Evolutionary conservation across 1,139 yeast species (phyloP).

Genomic region (Lodderomyces oxycetoniae): DNA sequence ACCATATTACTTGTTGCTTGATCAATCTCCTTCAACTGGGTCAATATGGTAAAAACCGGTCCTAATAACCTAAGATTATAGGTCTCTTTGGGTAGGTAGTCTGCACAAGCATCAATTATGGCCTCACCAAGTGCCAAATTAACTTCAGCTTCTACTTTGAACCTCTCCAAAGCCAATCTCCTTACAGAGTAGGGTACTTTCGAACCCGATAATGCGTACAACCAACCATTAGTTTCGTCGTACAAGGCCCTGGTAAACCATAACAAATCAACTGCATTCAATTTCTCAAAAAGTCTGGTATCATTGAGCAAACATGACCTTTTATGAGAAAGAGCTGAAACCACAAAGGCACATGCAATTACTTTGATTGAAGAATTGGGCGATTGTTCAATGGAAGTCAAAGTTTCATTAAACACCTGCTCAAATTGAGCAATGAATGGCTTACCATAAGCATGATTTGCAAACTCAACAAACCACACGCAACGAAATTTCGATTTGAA

Average conservation of each 20-base stretch:
- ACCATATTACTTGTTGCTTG: slow-evolving; percentile 27
- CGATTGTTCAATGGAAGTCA: slow-evolving; percentile 40
- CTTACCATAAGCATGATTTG: slow-evolving; percentile 19
- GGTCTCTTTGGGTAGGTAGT: slow-evolving; percentile 5
- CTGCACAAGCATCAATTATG: slow-evolving; percentile 12
- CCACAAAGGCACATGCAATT: slow-evolving; percentile 46
- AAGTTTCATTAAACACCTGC: slow-evolving; percentile 20
- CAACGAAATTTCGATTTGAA: slow-evolving; percentile 59
- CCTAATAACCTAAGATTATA: slow-evolving; percentile 11
- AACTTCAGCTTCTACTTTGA: slow-evolving; percentile 21
- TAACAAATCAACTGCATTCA: slow-evolving; percentile 40
- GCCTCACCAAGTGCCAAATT: slow-evolving; percentile 15
- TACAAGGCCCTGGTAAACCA: slow-evolving; percentile 51
- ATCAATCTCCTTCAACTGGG: slow-evolving; percentile 27
- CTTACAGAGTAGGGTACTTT: slow-evolving; percentile 32
- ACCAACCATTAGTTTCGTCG: slow-evolving; percentile 33
- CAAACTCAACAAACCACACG: slow-evolving; percentile 62
- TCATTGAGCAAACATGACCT: slow-evolving; percentile 30
- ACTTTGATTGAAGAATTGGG: slow-evolving; percentile 50
- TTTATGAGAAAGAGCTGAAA: slow-evolving; percentile 11
- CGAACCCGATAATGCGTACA: slow-evolving; percentile 38
- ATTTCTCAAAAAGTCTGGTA: slow-evolving; percentile 47
- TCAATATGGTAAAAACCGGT: slow-evolving; percentile 38
- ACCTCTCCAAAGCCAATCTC: slow-evolving; percentile 23
- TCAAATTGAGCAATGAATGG: slow-evolving; percentile 5